Evolutionary conservation across 75 land plant genomes (phyloP), one percentile per base, ranked within the genome.

Genomic region (Pinus tabuliformis): DNA sequence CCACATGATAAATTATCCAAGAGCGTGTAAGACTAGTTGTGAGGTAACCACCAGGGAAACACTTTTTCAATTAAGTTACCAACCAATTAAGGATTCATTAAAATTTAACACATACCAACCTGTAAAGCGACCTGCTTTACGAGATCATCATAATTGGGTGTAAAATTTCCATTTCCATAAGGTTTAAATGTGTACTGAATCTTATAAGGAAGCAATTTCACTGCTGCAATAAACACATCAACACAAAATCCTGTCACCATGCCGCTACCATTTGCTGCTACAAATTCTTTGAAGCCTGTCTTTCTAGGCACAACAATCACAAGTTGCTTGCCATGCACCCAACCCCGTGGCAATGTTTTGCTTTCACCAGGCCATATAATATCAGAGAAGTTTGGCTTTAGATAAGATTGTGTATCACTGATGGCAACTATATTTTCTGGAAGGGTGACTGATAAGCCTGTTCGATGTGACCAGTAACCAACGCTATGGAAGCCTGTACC

Each of bases 241-340:
- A 90, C 84, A 65, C 92, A 88, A 73, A 82, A 92, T 62, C 94
- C 94, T 39, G 62, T 57, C 4, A 82, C 63, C 7, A 36, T 52
- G 61, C 80, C 74, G 54, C 64, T 68, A 60, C 21, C 17, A 20
- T 60, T 36, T 75, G 59, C 73, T 57, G 82, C 78, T 5, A 85
- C 87, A 86, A 90, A 84, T 12, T 79, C 84, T 62, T 70, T 73
- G 73, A 77, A 90, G 57, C 95, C 89, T 22, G 66, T 78, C 78
- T 91, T 82, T 13, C 74, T 45, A 30, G 95, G 95, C 33, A 91
- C 86, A 14, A 86, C 94, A 61, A 91, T 90, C 72, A 75, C 80
- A 73, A 91, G 62, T 14, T 71, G 70, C 73, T 73, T 79, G 20
- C 90, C 94, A 62, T 80, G 87, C 92, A 84, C 82, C 94, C 94